phyloP scores from a whole-genome alignment of 2,329 filamentous ascomycete genomes.

The Talaromyces sp. region DNA sequence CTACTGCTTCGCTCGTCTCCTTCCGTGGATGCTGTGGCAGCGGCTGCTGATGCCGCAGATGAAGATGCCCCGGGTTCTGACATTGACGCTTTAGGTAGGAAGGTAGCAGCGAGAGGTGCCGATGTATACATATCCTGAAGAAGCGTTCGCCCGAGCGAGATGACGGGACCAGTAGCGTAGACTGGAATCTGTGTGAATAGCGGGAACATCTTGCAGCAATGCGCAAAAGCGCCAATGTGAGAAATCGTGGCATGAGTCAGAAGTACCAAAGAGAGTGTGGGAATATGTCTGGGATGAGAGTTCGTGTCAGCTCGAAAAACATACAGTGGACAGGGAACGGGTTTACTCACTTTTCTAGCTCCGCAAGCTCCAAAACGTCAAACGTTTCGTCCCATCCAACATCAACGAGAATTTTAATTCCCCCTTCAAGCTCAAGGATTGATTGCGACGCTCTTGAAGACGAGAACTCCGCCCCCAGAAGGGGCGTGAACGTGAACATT shows the following conservation, averaged over 20 bases:
- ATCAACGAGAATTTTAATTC: constrained; percentile 90
- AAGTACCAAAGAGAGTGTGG: constrained; percentile 86
- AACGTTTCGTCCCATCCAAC: constrained; percentile 95
- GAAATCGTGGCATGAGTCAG: constrained; percentile 89
- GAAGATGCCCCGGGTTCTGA: constrained; percentile 51
- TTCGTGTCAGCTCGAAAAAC: constrained; percentile 14
- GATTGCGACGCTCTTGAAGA: constrained; percentile 85
- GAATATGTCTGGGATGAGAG: constrained; percentile 61
- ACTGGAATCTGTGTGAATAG: constrained; percentile 87
- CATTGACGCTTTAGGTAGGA: constrained; percentile 69
- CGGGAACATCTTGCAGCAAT: constrained; percentile 95
- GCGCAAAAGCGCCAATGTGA: constrained; percentile 87
- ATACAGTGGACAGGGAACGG: neutral
- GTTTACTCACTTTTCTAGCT: constrained; percentile 73
- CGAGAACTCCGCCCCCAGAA: constrained; percentile 79
- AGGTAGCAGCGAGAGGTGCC: constrained; percentile 78
- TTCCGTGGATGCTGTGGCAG: constrained; percentile 27
- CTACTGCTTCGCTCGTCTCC: constrained; percentile 29
- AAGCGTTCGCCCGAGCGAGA: constrained; percentile 84
- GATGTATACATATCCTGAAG: constrained; percentile 90
- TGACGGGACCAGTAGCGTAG: constrained; percentile 90
- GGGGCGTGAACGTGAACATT: constrained; percentile 95
- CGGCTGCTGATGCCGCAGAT: constrained; percentile 31
- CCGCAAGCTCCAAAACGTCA: constrained; percentile 71
- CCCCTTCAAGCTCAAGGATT: constrained; percentile 92